Evolutionary conservation across 1,139 yeast species (phyloP).

Genomic region (Kurtzmaniella quercitrusa): DNA sequence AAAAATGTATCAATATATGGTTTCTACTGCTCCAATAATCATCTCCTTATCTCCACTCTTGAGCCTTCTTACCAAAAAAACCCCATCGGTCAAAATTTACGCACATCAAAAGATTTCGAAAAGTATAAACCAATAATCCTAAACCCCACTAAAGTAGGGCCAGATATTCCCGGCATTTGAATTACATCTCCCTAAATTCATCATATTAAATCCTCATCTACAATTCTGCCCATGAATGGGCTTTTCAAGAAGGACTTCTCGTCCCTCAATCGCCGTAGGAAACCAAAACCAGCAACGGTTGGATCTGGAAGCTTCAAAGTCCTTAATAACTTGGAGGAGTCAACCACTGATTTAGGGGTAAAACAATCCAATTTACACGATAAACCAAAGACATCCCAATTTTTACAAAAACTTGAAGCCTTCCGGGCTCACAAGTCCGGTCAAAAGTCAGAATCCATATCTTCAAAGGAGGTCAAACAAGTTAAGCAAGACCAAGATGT

Average conservation of each 20-base stretch:
- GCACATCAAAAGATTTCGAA: too few species aligned
- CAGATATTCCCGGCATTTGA: not conserved
- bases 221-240: slow-evolving; percentile 2
- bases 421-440: not conserved
- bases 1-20: too few species aligned
- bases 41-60: too few species aligned
- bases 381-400: not conserved
- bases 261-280: slow-evolving; percentile 5
- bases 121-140: too few species aligned
- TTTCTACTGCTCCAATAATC: too few species aligned
- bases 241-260: slow-evolving; percentile 7
- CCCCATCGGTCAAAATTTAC: too few species aligned
- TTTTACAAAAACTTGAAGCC: not conserved
- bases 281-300: not conserved
- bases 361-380: not conserved
- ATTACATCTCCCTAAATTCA: too few species aligned
- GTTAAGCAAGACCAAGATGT: not conserved
- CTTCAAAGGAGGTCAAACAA: not conserved
- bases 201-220: too few species aligned
- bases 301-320: slow-evolving; percentile 3
- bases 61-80: too few species aligned
- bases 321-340: slow-evolving; percentile 2
- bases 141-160: too few species aligned
- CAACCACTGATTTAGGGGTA: not conserved
- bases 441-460: not conserved